phyloP scores from a whole-genome alignment of 2,329 filamentous ascomycete genomes.

The Xylariaceae sp. region DNA sequence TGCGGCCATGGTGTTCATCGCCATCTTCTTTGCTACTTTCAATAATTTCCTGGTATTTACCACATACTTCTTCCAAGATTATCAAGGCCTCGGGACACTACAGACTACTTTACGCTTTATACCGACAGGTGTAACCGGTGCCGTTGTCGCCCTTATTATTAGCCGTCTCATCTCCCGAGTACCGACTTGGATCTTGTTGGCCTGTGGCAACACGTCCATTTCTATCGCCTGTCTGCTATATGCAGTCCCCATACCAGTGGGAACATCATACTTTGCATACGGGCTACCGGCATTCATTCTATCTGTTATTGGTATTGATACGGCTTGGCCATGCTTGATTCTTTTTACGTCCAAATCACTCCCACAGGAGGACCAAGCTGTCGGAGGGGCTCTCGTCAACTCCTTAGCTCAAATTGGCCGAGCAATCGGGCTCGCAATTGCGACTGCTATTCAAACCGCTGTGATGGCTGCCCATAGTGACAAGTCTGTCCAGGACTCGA shows the following conservation, averaged over 20 bases:
- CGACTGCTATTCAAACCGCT: constrained; percentile 61
- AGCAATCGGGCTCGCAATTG: constrained; percentile 61
- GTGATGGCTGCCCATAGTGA: constrained; percentile 50
- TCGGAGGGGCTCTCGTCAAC: constrained; percentile 66
- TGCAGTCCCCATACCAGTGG: constrained; percentile 56
- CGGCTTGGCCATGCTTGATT: constrained; percentile 60
- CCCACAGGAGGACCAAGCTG: constrained; percentile 59
- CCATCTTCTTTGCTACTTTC: constrained; percentile 63
- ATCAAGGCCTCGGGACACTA: constrained; percentile 56
- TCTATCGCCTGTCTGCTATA: constrained; percentile 57
- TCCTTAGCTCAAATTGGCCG: constrained; percentile 62
- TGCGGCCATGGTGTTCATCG: constrained; percentile 62
- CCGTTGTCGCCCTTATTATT: constrained; percentile 53
- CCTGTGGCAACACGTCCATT: constrained; percentile 54
- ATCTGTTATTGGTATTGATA: constrained; percentile 63
- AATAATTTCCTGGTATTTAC: constrained; percentile 65
- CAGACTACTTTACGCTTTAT: constrained; percentile 67
- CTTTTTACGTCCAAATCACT: constrained; percentile 63
- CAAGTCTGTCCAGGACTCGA: constrained; percentile 41
- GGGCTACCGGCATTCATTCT: constrained; percentile 64
- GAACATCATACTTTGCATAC: constrained; percentile 64
- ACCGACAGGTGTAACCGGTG: constrained; percentile 58
- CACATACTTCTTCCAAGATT: constrained; percentile 69
- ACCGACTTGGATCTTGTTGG: constrained; percentile 54
- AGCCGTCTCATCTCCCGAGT: constrained; percentile 55